Base-by-base conservation (phyloP, 257 asterid genomes). In the Ophiorrhiza pumila region DNA sequence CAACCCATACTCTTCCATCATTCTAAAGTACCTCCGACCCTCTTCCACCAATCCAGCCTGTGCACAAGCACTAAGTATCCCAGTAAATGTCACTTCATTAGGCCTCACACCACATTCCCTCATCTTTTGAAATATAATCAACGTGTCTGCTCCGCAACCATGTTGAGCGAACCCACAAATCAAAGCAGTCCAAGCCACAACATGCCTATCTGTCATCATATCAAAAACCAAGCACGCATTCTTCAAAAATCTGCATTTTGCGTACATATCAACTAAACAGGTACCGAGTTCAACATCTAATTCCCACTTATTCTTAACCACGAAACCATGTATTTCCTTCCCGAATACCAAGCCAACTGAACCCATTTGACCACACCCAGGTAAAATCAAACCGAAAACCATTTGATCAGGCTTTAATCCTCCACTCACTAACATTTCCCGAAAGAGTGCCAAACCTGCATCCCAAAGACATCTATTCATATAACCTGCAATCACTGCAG, bases 81-180 rank as follows among this genome's bases (percentile, higher is more conserved):
- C 96, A 0, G 97, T 90, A 76, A 90, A 90, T 0, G 96, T 90
- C 61, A 85, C 56, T 71, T 87, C 90, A 59, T 90, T 90, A 46
- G 97, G 95, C 61, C 29, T 71, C 69, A 82, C 80, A 1, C 83
- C 84, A 0, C 69, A 73, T 42, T 80, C 83, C 49, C 72, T 90
- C 93, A 88, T 88, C 77, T 65, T 79, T 45, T 78, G 85, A 65
- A 90, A 90, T 55, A 87, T 73, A 57, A 35, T 41, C 63, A 85
- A 39, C 2, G 91, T 86, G 41, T 84, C 91, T 65, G 29, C 42
- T 9, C 85, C 84, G 45, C 60, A 55, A n/a, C 90, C 90, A 50
- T 79, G 79, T 34, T 84, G 86, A 13, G 87, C 91, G 1, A 85
- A 84, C 10, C 91, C 95, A 66, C 81, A 84, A 52, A 89, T 81